Conservation (phyloP, 352 stramenopile genomes). For the Thalassiosira exigua region DNA sequence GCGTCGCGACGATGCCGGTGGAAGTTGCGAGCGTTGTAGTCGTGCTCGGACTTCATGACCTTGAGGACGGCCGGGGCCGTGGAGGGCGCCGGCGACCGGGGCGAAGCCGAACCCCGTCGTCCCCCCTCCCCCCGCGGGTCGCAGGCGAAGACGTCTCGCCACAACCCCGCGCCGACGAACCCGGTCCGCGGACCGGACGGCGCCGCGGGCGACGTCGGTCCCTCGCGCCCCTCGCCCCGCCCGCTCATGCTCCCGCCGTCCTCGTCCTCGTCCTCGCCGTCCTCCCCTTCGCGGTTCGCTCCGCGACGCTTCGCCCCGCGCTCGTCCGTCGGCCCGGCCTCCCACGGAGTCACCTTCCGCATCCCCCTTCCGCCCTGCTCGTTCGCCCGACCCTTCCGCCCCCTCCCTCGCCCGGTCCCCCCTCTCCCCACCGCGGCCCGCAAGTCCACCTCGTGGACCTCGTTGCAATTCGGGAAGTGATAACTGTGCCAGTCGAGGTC, state of each 20-base stretch:
- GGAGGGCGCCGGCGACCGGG: not conserved
- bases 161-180: constrained; percentile 67
- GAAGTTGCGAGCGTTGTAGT: constrained; percentile 59
- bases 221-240: too few relatives aligned
- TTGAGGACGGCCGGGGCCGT: constrained; percentile 61
- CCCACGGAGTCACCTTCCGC: too few relatives aligned
- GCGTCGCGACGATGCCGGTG: constrained; percentile 65
- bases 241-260: too few relatives aligned
- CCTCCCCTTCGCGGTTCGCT: too few relatives aligned
- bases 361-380: too few relatives aligned
- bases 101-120: not conserved
- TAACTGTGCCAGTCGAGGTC: constrained; percentile 56
- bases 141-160: constrained; percentile 63
- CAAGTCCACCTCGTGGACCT: constrained; percentile 74
- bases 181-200: constrained; percentile 7
- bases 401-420: not conserved
- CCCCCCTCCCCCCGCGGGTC: constrained; percentile 45
- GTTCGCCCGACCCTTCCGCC: not conserved
- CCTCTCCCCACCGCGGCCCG: constrained; percentile 15
- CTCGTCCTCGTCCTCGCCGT: not conserved
- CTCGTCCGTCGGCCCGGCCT: too few relatives aligned
- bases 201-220: too few relatives aligned
- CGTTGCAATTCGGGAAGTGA: constrained; percentile 71
- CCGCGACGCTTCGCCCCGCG: too few relatives aligned
- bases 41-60: constrained; percentile 63